phyloP scores from a whole-genome alignment of 129 eudicot genomes.

The Mikania micrantha region DNA sequence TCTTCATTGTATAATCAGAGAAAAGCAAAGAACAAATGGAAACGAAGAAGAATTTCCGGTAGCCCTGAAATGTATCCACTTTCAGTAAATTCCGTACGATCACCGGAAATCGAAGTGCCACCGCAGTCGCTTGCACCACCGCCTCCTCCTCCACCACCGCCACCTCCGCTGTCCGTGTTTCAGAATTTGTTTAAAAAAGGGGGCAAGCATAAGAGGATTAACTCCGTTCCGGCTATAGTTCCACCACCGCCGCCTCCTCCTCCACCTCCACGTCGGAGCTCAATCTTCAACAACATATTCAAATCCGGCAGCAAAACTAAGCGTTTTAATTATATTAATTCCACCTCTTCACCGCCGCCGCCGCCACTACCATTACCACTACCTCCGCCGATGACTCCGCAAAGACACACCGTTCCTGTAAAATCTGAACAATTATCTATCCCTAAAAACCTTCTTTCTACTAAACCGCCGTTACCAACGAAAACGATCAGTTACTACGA shows the following conservation, averaged over 20 bases:
- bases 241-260: constrained; percentile 40
- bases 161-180: constrained; percentile 35
- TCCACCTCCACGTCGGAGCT: constrained; percentile 47
- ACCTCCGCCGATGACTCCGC: constrained; percentile 20
- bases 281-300: constrained; percentile 62
- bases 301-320: constrained; percentile 46
- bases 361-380: constrained; percentile 30
- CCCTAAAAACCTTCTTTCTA: constrained; percentile 3
- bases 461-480: constrained; percentile 61
- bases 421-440: constrained; percentile 5
- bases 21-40: constrained; percentile 43
- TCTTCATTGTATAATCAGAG: constrained; percentile 57
- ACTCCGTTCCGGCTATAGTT: constrained; percentile 33
- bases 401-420: constrained; percentile 2
- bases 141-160: constrained; percentile 36
- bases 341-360: constrained; percentile 36
- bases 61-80: constrained; percentile 29
- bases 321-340: constrained; percentile 19
- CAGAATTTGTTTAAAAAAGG: constrained; percentile 60
- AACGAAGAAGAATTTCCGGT: constrained; percentile 25
- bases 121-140: constrained; percentile 13
- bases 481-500: constrained; percentile 32
- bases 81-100: constrained; percentile 17
- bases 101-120: constrained; percentile 14
- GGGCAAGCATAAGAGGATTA: constrained; percentile 46